These are phyloP conservation scores for Clonostachys solani DNA, from an alignment of 2,329 filamentous ascomycete species.

Conservation along the genomic window DNA sequence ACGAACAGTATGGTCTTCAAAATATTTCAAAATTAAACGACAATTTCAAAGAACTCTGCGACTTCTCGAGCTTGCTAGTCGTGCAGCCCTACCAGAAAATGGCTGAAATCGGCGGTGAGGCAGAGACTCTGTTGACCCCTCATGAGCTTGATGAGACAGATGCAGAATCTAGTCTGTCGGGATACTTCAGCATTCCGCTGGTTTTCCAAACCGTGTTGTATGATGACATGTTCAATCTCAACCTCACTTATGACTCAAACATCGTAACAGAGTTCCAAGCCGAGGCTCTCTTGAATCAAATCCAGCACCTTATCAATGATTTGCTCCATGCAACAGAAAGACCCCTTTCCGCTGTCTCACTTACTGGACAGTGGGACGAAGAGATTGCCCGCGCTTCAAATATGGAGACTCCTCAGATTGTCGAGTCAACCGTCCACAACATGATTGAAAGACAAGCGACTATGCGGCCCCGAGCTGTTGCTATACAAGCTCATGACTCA, in stretches of 20 bases:
- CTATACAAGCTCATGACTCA: slow-evolving; percentile 35
- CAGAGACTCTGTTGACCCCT: background rate
- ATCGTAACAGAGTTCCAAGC: background rate
- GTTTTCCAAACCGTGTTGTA: slow-evolving; percentile 6
- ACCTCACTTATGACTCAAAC: slow-evolving; percentile 1
- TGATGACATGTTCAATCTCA: slow-evolving; percentile 1
- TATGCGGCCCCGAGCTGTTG: slow-evolving; percentile 18
- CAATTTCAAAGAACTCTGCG: slow-evolving; percentile 1
- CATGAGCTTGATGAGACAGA: background rate
- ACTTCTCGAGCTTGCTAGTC: slow-evolving; percentile 3
- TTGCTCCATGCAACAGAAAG: slow-evolving; percentile 1
- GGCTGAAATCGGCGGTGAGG: background rate
- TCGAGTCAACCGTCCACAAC: slow-evolving; percentile 24
- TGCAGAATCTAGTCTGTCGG: slow-evolving; percentile 7
- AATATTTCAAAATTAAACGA: slow-evolving; percentile 5
- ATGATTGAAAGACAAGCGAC: slow-evolving; percentile 26
- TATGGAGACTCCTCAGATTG: too few relatives aligned
- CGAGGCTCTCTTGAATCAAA: background rate
- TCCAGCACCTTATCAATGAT: slow-evolving; percentile 1
- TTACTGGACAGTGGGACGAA: background rate
- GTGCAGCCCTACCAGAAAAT: background rate
- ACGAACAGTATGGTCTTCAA: slow-evolving; percentile 10
- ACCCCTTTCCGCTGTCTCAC: background rate
- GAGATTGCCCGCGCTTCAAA: background rate
- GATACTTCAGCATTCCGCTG: background rate